phyloP scores from a whole-genome alignment of 2,329 filamentous ascomycete species.

The Onygenales sp. region DNA sequence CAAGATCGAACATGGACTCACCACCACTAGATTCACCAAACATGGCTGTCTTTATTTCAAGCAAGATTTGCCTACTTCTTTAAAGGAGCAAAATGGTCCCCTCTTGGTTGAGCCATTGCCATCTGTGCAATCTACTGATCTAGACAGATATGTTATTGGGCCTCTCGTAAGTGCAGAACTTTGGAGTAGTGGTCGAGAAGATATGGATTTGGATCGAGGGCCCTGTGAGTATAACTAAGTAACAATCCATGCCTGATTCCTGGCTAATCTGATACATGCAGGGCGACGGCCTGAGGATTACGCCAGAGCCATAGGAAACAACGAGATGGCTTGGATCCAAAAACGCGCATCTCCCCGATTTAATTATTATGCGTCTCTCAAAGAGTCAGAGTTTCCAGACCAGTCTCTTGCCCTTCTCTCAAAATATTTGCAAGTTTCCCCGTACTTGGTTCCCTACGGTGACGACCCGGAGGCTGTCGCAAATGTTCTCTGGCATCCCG shows the following conservation, averaged over 20 bases:
- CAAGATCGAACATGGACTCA: constrained; percentile 19
- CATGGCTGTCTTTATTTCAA: constrained; percentile 22
- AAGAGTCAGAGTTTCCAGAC: constrained; percentile 14
- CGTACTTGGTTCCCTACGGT: constrained; percentile 13
- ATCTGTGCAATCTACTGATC: constrained; percentile 2
- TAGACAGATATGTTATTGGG: constrained; percentile 14
- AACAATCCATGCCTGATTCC: not conserved
- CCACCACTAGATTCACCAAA: constrained; percentile 14
- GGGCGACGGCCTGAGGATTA: constrained; percentile 14
- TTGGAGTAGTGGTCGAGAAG: constrained; percentile 13
- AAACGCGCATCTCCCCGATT: constrained; percentile 16
- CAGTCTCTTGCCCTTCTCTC: constrained; percentile 16
- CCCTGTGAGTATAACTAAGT: constrained; percentile 17
- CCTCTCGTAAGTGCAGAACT: constrained; percentile 15
- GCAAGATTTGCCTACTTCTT: not conserved
- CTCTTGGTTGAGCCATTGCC: constrained; percentile 1
- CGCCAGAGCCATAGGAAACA: constrained; percentile 15
- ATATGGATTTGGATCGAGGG: constrained; percentile 20
- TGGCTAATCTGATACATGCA: constrained; percentile 7
- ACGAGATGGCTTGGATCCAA: constrained; percentile 19
- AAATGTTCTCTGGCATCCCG: constrained; percentile 20
- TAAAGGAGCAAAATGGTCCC: not conserved
- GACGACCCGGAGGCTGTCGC: constrained; percentile 5
- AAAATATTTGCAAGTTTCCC: constrained; percentile 18
- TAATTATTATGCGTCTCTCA: constrained; percentile 17